Base-by-base conservation (phyloP, 805 yeast genomes). In the Groenewaldozyma salmanticensis region DNA sequence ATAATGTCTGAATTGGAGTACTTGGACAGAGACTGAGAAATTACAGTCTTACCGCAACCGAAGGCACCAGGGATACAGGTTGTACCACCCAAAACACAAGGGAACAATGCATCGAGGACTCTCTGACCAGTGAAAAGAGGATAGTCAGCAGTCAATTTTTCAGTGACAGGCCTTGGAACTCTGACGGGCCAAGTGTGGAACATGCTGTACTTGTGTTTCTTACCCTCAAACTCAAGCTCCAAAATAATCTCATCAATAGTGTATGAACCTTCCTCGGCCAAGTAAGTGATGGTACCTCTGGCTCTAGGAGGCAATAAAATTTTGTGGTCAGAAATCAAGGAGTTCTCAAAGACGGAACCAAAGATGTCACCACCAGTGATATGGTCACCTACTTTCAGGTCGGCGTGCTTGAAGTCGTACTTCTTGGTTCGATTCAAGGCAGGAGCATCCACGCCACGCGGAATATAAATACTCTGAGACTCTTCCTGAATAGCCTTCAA, bases 21-120 rank as follows among this genome's bases (percentile, higher is more conserved):
- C 66, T 92, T 92, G 50, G 97, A 90, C 61, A 92, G 72, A 1
- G 97, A 86, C 70, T 90, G 98, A 21, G 98, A 90, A 62, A 90
- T 90, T 57, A 90, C 98, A 9, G 98, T 90, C 64, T 88, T 92
- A 66, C 99, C 99, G 68, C 97, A 92, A 50, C 99, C 99, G 57
- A 92, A 92, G 49, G 99, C 99, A 69, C 99, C 99, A 36, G 99
- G 99, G 64, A 92, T 92, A 81, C 98, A 94, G 27, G 99, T 92
- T 31, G 99, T 92, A 72, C 99, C 99, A 70, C 99, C 99, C 72
- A 92, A 98, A 55, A 92, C 99, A 77, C 94, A 83, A 37, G 99
- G 99, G 75, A 92, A 92, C 51, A 92, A 75, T 22, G 98, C 81
- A 67, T 92, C 99, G 64, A 92, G 73, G 39, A 92, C 99, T 75